These are phyloP conservation scores for Hypocreales sp. DNA, from an alignment of 2,329 filamentous ascomycete genomes.

Conservation along the genomic window DNA sequence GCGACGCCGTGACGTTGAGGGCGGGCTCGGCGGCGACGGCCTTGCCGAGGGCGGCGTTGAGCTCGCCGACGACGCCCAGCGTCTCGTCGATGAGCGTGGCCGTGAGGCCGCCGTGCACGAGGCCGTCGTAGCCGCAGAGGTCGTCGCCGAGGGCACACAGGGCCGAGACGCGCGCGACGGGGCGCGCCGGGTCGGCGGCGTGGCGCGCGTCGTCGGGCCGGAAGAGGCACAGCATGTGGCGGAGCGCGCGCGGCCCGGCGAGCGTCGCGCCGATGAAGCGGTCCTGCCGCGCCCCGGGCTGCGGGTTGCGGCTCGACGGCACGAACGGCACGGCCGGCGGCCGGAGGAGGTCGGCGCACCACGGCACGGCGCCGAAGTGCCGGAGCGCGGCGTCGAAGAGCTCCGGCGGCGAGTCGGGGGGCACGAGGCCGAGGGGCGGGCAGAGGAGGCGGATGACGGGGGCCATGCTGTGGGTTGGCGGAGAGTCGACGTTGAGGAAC, in stretches of 20 bases:
- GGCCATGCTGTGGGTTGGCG: slow-evolving; percentile 1
- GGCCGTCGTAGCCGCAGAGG: slow-evolving; percentile 15
- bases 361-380: slow-evolving; percentile 19
- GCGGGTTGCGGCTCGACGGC: slow-evolving; percentile 17
- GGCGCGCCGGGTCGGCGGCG: slow-evolving; percentile 8
- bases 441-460: slow-evolving; percentile 13
- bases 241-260: slow-evolving; percentile 10
- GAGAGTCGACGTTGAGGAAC: too few relatives aligned
- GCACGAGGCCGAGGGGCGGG: slow-evolving; percentile 13
- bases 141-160: slow-evolving; percentile 18
- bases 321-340: slow-evolving; percentile 13
- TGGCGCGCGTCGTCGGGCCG: slow-evolving; percentile 10
- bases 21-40: slow-evolving; percentile 11
- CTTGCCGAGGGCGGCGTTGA: slow-evolving; percentile 18
- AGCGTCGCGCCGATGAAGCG: slow-evolving; percentile 19
- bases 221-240: slow-evolving; percentile 20
- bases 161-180: slow-evolving; percentile 13
- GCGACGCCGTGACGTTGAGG: slow-evolving; percentile 16
- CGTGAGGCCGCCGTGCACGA: slow-evolving; percentile 21
- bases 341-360: slow-evolving; percentile 16
- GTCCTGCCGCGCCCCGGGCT: slow-evolving; percentile 12
- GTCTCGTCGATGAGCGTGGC: slow-evolving; percentile 21
- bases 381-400: slow-evolving; percentile 12
- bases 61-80: slow-evolving; percentile 18
- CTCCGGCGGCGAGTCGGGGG: slow-evolving; percentile 9